Evolutionary conservation across 2,329 filamentous ascomycete species (phyloP).

Genomic region (Penicillium thymicola): DNA sequence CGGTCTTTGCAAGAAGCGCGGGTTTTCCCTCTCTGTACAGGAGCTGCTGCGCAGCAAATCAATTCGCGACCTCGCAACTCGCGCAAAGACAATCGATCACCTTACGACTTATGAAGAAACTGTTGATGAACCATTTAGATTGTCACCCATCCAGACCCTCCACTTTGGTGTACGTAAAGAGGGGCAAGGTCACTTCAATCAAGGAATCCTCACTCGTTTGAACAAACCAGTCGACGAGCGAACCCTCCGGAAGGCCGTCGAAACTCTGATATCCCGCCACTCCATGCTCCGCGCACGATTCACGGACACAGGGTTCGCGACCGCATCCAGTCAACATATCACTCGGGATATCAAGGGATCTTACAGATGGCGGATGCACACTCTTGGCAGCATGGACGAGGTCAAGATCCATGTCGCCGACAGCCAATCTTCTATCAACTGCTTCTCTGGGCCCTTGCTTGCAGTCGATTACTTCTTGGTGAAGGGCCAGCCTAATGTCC

Average conservation of each 20-base stretch:
- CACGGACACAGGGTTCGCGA: slow-evolving; percentile 14
- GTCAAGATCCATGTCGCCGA: slow-evolving; percentile 26
- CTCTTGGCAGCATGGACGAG: slow-evolving; percentile 15
- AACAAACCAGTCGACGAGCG: slow-evolving; percentile 24
- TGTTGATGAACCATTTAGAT: slow-evolving; percentile 30
- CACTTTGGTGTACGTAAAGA: slow-evolving; percentile 36
- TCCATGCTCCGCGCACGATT: slow-evolving; percentile 41
- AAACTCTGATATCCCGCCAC: slow-evolving; percentile 33
- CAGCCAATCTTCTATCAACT: slow-evolving; percentile 36
- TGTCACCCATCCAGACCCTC: slow-evolving; percentile 40
- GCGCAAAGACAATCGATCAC: slow-evolving; percentile 29
- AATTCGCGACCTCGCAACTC: slow-evolving; percentile 37
- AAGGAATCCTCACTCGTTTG: slow-evolving; percentile 36
- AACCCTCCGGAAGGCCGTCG: slow-evolving; percentile 28
- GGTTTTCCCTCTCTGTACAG: slow-evolving; percentile 47
- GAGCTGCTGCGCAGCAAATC: slow-evolving; percentile 50
- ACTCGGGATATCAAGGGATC: slow-evolving; percentile 30
- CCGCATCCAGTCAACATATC: slow-evolving; percentile 28
- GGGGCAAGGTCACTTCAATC: slow-evolving; percentile 38
- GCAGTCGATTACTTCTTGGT: slow-evolving; percentile 43
- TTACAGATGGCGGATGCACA: slow-evolving; percentile 27
- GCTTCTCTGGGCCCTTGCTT: slow-evolving; percentile 39
- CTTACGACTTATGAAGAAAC: slow-evolving; percentile 35
- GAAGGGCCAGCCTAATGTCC: slow-evolving; percentile 26
- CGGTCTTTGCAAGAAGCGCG: slow-evolving; percentile 46